phyloP scores from a whole-genome alignment of 2,329 filamentous ascomycete genomes.

The Beauveria rudraprayagi region DNA sequence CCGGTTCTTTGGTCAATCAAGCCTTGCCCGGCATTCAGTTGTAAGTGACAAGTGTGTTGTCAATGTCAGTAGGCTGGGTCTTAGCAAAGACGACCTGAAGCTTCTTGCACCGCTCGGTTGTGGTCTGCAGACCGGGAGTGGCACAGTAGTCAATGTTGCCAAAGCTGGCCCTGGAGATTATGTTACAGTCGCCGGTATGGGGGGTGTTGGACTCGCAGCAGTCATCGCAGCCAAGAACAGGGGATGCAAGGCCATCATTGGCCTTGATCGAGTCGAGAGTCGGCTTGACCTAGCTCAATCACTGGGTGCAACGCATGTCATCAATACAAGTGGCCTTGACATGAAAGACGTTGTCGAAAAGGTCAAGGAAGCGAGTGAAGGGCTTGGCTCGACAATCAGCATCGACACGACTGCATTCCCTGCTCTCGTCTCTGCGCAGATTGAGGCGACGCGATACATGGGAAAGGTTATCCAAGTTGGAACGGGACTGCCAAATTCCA shows the following conservation, averaged over 20 bases:
- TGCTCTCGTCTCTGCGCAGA: constrained; percentile 31
- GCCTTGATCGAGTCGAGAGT: constrained; percentile 20
- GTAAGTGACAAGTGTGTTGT: constrained; percentile 24
- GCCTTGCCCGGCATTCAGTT: constrained; percentile 24
- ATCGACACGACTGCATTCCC: constrained; percentile 42
- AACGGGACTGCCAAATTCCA: constrained; percentile 33
- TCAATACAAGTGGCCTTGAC: constrained; percentile 18
- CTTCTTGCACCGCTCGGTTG: constrained; percentile 28
- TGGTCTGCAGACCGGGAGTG: constrained; percentile 29
- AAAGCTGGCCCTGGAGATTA: constrained; percentile 18
- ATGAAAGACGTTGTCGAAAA: constrained; percentile 19
- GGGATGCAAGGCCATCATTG: constrained; percentile 21
- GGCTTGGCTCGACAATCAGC: constrained; percentile 35
- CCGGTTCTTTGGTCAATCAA: constrained; percentile 29
- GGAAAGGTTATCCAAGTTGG: constrained; percentile 45
- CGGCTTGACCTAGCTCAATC: constrained; percentile 22
- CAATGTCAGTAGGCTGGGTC: constrained; percentile 17
- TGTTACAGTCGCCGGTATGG: constrained; percentile 26
- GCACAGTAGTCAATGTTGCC: constrained; percentile 26
- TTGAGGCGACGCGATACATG: constrained; percentile 33
- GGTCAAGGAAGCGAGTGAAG: constrained; percentile 32
- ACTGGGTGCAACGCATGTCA: constrained; percentile 26
- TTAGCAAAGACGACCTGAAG: constrained; percentile 20
- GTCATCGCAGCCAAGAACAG: constrained; percentile 25
- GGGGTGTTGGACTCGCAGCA: constrained; percentile 27